phyloP scores from a whole-genome alignment of 495 filamentous ascomycete genomes.

The Elasticomyces elasticus region DNA sequence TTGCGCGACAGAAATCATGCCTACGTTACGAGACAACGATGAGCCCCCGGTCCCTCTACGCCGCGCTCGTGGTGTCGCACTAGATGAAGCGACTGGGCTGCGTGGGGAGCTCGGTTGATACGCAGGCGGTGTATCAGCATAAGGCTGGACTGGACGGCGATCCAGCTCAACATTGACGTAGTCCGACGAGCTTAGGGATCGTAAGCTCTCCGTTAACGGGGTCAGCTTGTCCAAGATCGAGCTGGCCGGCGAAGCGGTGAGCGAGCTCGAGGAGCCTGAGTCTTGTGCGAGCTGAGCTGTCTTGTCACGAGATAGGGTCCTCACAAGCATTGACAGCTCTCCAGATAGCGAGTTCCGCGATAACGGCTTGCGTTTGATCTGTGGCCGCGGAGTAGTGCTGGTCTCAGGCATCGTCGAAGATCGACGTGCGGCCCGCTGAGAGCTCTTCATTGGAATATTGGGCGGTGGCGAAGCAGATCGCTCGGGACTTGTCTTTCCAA shows the following conservation, averaged over 20 bases:
- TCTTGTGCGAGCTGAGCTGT: not conserved
- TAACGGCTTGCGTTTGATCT: not conserved
- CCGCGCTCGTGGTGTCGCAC: not conserved
- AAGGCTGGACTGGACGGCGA: conserved; percentile 3
- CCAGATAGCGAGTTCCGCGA: not conserved
- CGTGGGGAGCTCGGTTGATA: not conserved
- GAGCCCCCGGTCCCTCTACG: not conserved
- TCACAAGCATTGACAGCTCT: not conserved
- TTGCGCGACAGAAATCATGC: not conserved
- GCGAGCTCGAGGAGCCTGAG: not conserved
- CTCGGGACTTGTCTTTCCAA: not conserved
- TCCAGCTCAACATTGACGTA: conserved; percentile 15
- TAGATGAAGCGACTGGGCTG: not conserved
- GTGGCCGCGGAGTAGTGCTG: not conserved
- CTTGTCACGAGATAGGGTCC: not conserved
- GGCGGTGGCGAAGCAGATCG: not conserved
- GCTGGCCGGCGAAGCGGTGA: not conserved
- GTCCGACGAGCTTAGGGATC: conserved; percentile 1
- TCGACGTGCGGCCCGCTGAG: not conserved
- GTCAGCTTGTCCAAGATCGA: conserved; percentile 5
- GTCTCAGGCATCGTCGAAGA: not conserved
- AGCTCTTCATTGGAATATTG: not conserved
- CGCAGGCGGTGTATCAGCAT: conserved; percentile 2
- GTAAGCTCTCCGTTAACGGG: conserved; percentile 3
- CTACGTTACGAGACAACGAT: not conserved